A percentile compares a stretch with the other conserved stretches of the same genome.
Evolutionary conservation across 2,329 filamentous ascomycete genomes (phyloP).

Genomic region (Talaromyces sp.): DNA sequence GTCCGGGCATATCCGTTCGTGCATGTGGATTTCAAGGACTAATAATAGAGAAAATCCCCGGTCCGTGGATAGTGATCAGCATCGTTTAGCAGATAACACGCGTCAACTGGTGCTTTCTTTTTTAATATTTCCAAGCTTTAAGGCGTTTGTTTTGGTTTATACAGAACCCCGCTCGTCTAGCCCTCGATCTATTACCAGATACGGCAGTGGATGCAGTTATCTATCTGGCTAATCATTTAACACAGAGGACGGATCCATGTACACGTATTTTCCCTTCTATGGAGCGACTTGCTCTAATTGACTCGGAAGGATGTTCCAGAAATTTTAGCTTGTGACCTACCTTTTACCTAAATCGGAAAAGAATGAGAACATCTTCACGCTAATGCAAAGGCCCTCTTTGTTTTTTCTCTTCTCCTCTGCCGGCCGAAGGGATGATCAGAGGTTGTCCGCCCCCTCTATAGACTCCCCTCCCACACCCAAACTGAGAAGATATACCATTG

Average conservation of each 20-base stretch:
- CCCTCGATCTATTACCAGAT: not conserved
- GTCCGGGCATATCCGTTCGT: not conserved
- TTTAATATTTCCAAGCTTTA: too few relatives aligned
- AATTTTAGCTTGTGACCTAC: not conserved
- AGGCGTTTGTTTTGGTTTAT: too few relatives aligned
- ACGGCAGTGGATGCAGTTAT: not conserved
- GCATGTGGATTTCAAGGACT: not conserved
- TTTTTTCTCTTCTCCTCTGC: too few relatives aligned
- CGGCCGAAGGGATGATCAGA: not conserved
- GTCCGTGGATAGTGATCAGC: not conserved
- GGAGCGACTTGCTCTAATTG: not conserved
- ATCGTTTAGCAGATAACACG: not conserved
- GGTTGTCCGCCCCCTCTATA: not conserved
- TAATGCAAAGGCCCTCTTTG: not conserved
- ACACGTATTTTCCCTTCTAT: not conserved
- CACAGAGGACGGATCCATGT: too few relatives aligned
- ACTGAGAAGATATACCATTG: too few relatives aligned
- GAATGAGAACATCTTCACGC: not conserved
- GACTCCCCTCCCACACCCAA: too few relatives aligned
- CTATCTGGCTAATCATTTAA: not conserved
- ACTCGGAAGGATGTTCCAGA: not conserved
- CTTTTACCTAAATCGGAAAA: not conserved
- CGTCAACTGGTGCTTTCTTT: not conserved
- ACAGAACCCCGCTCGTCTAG: too few relatives aligned
- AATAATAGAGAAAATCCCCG: not conserved